A percentile compares a stretch with the other conserved stretches of the same genome.
phyloP scores from a whole-genome alignment of 345 rosid species.

The Aegle marmelos region DNA sequence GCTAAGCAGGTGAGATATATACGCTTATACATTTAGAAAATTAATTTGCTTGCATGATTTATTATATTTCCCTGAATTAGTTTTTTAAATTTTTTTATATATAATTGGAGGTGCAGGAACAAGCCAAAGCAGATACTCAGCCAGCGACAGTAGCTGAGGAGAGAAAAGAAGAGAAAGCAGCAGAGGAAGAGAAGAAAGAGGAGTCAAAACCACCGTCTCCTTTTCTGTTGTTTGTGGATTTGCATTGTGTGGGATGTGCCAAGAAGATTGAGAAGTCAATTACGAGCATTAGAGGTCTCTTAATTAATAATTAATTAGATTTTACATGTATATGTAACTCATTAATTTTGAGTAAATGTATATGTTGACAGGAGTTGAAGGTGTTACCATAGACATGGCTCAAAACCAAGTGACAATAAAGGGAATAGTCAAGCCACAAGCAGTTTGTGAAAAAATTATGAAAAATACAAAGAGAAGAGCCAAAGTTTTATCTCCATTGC shows the following conservation, averaged over 20 bases:
- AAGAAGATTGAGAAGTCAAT: slow-evolving; percentile 84
- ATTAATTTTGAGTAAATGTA: background rate
- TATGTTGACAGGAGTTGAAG: slow-evolving; percentile 70
- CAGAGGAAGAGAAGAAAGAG: slow-evolving; percentile 36
- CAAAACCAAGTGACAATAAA: slow-evolving; percentile 74
- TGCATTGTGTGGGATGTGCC: slow-evolving; percentile 94
- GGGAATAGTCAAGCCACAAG: slow-evolving; percentile 81
- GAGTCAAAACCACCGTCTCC: slow-evolving; percentile 65
- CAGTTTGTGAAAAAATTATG: slow-evolving; percentile 67
- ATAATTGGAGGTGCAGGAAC: slow-evolving; percentile 25
- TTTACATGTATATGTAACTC: too few relatives aligned
- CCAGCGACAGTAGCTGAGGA: slow-evolving; percentile 28
- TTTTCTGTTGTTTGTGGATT: slow-evolving; percentile 63
- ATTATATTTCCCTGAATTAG: background rate
- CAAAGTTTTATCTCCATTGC: slow-evolving; percentile 72
- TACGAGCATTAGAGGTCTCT: slow-evolving; percentile 67
- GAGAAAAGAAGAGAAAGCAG: slow-evolving; percentile 30
- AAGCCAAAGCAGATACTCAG: slow-evolving; percentile 37
- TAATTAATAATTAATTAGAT: too few relatives aligned
- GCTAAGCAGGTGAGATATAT: slow-evolving; percentile 52
- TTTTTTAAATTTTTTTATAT: background rate
- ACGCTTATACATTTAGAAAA: background rate
- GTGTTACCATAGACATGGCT: slow-evolving; percentile 61
- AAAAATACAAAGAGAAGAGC: slow-evolving; percentile 79
- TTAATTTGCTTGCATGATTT: background rate